Conservation (phyloP, 2,329 filamentous ascomycete genomes). For the Colletotrichum eremochloae region DNA sequence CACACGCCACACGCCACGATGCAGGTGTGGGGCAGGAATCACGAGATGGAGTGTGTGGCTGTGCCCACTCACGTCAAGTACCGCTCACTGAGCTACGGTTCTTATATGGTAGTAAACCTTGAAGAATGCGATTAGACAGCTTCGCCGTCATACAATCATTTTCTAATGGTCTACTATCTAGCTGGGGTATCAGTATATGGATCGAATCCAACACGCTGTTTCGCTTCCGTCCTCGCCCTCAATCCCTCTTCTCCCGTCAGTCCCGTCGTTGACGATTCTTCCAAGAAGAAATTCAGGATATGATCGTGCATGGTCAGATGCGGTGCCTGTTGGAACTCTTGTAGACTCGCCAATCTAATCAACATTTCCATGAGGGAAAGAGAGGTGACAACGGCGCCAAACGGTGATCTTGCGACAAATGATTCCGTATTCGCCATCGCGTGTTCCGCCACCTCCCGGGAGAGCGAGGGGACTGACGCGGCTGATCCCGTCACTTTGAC, state of each 20-base stretch:
- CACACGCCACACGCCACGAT: constrained; percentile 12
- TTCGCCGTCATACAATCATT: background rate
- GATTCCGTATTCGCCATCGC: constrained; percentile 45
- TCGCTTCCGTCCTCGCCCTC: constrained; percentile 60
- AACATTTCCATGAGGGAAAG: constrained; percentile 89
- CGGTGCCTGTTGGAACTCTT: constrained; percentile 91
- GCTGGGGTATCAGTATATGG: constrained; percentile 62
- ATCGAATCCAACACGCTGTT: constrained; percentile 67
- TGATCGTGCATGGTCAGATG: constrained; percentile 93
- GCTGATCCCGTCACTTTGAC: constrained; percentile 22
- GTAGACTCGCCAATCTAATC: constrained; percentile 85
- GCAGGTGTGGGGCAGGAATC: background rate
- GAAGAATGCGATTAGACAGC: background rate
- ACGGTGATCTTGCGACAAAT: constrained; percentile 60
- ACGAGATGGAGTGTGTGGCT: constrained; percentile 2
- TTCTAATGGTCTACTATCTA: constrained; percentile 22
- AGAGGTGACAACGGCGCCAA: constrained; percentile 67
- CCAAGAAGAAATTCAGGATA: constrained; percentile 88
- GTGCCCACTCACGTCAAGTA: background rate
- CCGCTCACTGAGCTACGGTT: background rate
- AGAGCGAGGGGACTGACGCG: constrained; percentile 5
- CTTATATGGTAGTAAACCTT: background rate
- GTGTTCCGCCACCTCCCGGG: constrained; percentile 33
- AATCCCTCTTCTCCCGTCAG: constrained; percentile 60
- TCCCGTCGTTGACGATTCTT: constrained; percentile 68